These are phyloP conservation scores for Irpex rosettiformis DNA, from an alignment of 1,284 basidiomycete genomes.

Conservation along the genomic window DNA sequence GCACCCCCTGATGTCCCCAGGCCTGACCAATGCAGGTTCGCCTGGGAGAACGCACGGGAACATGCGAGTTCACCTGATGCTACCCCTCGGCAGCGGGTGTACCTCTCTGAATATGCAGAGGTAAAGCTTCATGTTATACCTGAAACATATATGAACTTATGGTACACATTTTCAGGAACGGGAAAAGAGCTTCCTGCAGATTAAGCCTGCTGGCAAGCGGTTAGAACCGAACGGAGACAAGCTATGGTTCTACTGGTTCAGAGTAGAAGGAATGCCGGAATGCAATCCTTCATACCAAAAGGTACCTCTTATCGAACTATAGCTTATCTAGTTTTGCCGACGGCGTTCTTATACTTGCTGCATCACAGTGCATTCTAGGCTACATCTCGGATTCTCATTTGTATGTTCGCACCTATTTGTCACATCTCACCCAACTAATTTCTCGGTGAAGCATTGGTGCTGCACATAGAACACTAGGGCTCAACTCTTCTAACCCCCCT, in stretches of 20 bases:
- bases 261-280: conserved; percentile 61
- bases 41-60: conserved; percentile 37
- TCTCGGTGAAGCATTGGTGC: conserved; percentile 66
- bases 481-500: conserved; percentile 43
- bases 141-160: background rate
- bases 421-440: too few species aligned
- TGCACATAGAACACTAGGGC: conserved; percentile 60
- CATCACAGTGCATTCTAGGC: conserved; percentile 72
- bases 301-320: conserved; percentile 47
- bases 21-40: conserved; percentile 65
- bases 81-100: conserved; percentile 18
- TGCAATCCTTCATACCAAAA: conserved; percentile 78
- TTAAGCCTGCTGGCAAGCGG: conserved; percentile 45
- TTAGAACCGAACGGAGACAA: conserved; percentile 43
- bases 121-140: too few species aligned
- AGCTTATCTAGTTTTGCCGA: background rate
- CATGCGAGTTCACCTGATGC: conserved; percentile 11
- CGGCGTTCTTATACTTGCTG: background rate
- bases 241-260: conserved; percentile 78
- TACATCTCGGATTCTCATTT: conserved; percentile 86
- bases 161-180: conserved; percentile 51
- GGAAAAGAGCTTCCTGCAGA: conserved; percentile 63
- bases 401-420: conserved; percentile 36
- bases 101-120: conserved; percentile 18
- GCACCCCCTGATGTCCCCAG: conserved; percentile 55